phyloP scores from a whole-genome alignment of 768 basidiomycete species.

The Kwoniella dejecticola region DNA sequence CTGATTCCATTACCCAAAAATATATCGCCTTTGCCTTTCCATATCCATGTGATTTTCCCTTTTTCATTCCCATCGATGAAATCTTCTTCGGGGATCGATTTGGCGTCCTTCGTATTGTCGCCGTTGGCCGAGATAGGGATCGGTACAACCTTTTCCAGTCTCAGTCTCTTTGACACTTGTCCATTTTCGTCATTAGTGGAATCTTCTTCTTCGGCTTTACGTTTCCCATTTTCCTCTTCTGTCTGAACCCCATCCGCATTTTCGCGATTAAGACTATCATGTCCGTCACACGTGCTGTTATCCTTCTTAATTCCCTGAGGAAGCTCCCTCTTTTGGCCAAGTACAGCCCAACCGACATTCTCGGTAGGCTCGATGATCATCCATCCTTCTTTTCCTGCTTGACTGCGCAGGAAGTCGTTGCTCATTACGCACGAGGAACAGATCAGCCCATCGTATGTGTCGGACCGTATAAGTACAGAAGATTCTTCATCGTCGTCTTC shows the following conservation, averaged over 20 bases:
- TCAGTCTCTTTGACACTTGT: constrained; percentile 11
- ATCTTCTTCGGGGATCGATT: neutral
- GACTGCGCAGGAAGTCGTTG: constrained; percentile 17
- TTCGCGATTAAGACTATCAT: neutral
- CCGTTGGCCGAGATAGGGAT: neutral
- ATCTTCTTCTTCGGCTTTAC: constrained; percentile 3
- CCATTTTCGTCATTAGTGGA: neutral
- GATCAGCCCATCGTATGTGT: constrained; percentile 49
- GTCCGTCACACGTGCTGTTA: too few relatives aligned
- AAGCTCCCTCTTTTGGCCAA: constrained; percentile 7
- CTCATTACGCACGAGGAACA: constrained; percentile 42
- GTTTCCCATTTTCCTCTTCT: neutral
- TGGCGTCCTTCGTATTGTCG: neutral
- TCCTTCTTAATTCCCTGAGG: constrained; percentile 8
- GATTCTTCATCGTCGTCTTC: constrained; percentile 48
- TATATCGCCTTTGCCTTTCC: constrained; percentile 46
- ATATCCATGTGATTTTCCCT: neutral
- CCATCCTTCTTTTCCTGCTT: constrained; percentile 50
- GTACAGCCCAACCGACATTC: neutral
- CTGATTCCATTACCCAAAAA: constrained; percentile 47
- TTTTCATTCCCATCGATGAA: neutral
- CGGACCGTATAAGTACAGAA: constrained; percentile 40
- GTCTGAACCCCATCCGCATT: neutral
- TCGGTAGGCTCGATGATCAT: constrained; percentile 46
- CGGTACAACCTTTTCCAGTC: constrained; percentile 3